Percentiles rank a stretch among this genome's conserved stretches.
Conservation (phyloP, 164 flowering plant genomes). For the Vitis rotundifolia region DNA sequence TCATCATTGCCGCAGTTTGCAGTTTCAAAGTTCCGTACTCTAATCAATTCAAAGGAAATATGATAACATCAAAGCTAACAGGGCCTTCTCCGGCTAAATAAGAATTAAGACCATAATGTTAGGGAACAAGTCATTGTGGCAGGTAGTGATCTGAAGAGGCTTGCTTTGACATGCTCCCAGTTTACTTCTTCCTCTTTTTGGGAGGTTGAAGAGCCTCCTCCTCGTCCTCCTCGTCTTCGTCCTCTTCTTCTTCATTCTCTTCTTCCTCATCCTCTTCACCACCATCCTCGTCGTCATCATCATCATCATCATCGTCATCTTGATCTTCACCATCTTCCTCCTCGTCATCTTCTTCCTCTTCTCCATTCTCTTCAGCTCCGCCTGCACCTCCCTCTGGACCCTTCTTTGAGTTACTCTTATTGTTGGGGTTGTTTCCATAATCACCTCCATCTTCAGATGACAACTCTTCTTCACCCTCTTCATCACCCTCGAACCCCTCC, state of each 20-base stretch:
- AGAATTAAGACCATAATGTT: slow-evolving; percentile 2
- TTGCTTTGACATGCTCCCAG: background rate
- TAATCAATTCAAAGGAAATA: background rate
- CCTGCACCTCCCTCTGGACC: slow-evolving; percentile 28
- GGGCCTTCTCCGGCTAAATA: slow-evolving; percentile 10
- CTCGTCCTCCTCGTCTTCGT: slow-evolving; percentile 51
- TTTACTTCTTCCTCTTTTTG: slow-evolving; percentile 63
- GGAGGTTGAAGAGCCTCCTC: slow-evolving; percentile 63
- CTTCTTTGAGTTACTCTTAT: slow-evolving; percentile 33
- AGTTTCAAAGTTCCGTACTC: slow-evolving; percentile 3
- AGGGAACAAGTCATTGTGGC: slow-evolving; percentile 6
- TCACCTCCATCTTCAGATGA: slow-evolving; percentile 38
- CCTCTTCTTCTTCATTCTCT: slow-evolving; percentile 27
- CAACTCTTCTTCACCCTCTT: slow-evolving; percentile 38
- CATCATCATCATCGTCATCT: slow-evolving; percentile 35
- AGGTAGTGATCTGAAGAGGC: background rate
- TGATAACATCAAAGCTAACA: slow-evolving; percentile 9
- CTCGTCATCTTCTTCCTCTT: slow-evolving; percentile 15
- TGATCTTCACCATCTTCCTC: slow-evolving; percentile 27
- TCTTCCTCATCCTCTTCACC: slow-evolving; percentile 29
- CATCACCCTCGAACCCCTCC: slow-evolving; percentile 38
- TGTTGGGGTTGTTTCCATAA: slow-evolving; percentile 20
- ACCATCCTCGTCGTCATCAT: slow-evolving; percentile 30
- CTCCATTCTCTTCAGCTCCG: slow-evolving; percentile 26
- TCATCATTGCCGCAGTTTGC: slow-evolving; percentile 8